phyloP scores from a whole-genome alignment of 352 stramenopile genomes.

The Phytophthora hibernalis region DNA sequence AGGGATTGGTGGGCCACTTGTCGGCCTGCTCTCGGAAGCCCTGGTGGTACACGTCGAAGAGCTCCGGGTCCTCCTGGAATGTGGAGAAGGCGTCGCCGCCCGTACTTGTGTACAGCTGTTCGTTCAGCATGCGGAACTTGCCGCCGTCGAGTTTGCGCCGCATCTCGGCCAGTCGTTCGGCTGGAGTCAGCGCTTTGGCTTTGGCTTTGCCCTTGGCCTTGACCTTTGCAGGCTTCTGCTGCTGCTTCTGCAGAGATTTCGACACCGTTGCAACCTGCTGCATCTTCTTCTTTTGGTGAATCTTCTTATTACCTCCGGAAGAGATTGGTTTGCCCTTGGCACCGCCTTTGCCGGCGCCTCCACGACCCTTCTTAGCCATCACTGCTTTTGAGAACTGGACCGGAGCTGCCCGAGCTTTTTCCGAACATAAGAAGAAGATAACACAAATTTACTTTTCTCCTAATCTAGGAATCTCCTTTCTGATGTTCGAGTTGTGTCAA shows the following conservation, averaged over 20 bases:
- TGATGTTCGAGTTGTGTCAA: conserved; percentile 9
- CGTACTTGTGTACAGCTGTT: conserved; percentile 98
- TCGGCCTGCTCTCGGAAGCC: conserved; percentile 98
- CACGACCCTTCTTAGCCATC: conserved; percentile 40
- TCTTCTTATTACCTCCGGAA: conserved; percentile 33
- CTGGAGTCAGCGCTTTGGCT: conserved; percentile 28
- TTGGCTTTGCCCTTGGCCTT: conserved; percentile 36
- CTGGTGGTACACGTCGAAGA: conserved; percentile 98
- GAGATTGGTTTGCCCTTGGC: conserved; percentile 31
- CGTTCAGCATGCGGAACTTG: conserved; percentile 99
- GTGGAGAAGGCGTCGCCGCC: conserved; percentile 89
- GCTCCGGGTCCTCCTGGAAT: conserved; percentile 94
- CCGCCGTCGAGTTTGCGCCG: conserved; percentile 91
- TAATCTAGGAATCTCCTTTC: neutral
- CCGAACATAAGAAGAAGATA: neutral
- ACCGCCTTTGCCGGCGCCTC: conserved; percentile 12
- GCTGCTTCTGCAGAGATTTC: conserved; percentile 35
- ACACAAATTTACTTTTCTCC: neutral
- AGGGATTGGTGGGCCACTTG: conserved; percentile 98
- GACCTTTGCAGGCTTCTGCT: conserved; percentile 34
- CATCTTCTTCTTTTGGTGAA: conserved; percentile 26
- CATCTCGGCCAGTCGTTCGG: conserved; percentile 76
- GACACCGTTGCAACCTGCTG: conserved; percentile 22
- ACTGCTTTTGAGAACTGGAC: conserved; percentile 19
- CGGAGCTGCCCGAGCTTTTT: neutral